phyloP scores from a whole-genome alignment of 169 alveolate species.

The Neospora caninum region DNA sequence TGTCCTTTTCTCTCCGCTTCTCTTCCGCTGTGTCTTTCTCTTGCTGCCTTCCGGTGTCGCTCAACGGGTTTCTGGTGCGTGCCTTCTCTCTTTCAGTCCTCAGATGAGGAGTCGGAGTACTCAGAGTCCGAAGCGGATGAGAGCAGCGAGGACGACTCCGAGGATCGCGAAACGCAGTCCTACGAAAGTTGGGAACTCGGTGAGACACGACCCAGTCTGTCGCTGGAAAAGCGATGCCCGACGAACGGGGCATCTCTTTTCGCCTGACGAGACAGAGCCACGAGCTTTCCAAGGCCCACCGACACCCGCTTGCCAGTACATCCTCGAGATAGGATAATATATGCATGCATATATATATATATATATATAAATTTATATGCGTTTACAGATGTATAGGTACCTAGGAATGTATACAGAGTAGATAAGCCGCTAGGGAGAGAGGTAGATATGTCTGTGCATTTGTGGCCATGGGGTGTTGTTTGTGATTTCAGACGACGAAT shows the following conservation, averaged over 20 bases:
- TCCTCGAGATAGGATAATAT: too few species aligned
- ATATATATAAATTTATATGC: background rate
- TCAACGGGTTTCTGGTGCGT: background rate
- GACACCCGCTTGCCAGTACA: too few species aligned
- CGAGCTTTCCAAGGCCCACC: too few species aligned
- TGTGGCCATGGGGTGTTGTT: background rate
- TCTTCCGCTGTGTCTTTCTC: background rate
- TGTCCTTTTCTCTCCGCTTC: background rate
- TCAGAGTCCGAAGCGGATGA: background rate
- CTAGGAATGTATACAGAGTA: background rate
- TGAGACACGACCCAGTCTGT: too few species aligned
- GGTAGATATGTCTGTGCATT: background rate
- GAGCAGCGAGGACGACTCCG: background rate
- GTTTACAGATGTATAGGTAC: background rate
- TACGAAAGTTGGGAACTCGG: background rate
- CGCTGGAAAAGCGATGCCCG: too few species aligned
- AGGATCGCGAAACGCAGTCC: background rate
- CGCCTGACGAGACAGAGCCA: too few species aligned
- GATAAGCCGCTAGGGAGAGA: background rate
- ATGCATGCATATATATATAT: background rate
- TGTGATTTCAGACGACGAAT: background rate
- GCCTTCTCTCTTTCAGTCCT: background rate
- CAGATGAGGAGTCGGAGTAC: conserved; percentile 28
- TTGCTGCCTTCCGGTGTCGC: background rate
- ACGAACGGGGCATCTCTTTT: too few species aligned